phyloP scores from a whole-genome alignment of 805 yeast genomes.

The Barnettozyma botsteinii region DNA sequence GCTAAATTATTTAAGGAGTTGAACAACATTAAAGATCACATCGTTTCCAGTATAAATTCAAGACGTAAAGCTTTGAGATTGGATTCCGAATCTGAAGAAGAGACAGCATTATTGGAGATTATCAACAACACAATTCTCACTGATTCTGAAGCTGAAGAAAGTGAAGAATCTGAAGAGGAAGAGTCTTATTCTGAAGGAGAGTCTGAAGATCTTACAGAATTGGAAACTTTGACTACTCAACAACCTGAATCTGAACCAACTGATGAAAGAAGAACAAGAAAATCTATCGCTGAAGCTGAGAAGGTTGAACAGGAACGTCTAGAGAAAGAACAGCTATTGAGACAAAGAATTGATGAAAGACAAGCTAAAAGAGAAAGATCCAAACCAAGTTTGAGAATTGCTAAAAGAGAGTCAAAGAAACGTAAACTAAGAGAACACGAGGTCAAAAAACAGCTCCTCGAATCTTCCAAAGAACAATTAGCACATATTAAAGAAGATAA shows the following conservation, averaged over 20 bases:
- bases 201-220: slow-evolving; percentile 8
- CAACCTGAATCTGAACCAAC: slow-evolving; percentile 1
- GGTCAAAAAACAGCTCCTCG: slow-evolving; percentile 25
- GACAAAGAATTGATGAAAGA: slow-evolving; percentile 13
- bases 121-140: slow-evolving; percentile 33
- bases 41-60: slow-evolving; percentile 49
- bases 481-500: slow-evolving; percentile 32
- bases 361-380: slow-evolving; percentile 21
- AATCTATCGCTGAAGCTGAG: slow-evolving; percentile 22
- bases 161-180: slow-evolving; percentile 16
- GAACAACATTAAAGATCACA: slow-evolving; percentile 43
- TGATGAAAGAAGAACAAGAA: slow-evolving; percentile 24
- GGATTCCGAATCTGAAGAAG: slow-evolving; percentile 38
- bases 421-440: slow-evolving; percentile 29
- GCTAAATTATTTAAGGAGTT: slow-evolving; percentile 59
- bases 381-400: slow-evolving; percentile 32
- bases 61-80: slow-evolving; percentile 49
- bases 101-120: slow-evolving; percentile 34
- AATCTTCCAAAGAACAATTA: slow-evolving; percentile 26
- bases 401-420: slow-evolving; percentile 30
- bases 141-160: slow-evolving; percentile 28
- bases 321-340: slow-evolving; percentile 9
- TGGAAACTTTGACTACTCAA: slow-evolving; percentile 11
- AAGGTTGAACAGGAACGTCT: slow-evolving; percentile 17
- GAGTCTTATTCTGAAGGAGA: slow-evolving; percentile 16